A percentile compares a stretch with the other conserved stretches of the same genome.
These are phyloP conservation scores for Stevia rebaudiana DNA, from an alignment of 140 eudicot genomes.

Conservation along the genomic window DNA sequence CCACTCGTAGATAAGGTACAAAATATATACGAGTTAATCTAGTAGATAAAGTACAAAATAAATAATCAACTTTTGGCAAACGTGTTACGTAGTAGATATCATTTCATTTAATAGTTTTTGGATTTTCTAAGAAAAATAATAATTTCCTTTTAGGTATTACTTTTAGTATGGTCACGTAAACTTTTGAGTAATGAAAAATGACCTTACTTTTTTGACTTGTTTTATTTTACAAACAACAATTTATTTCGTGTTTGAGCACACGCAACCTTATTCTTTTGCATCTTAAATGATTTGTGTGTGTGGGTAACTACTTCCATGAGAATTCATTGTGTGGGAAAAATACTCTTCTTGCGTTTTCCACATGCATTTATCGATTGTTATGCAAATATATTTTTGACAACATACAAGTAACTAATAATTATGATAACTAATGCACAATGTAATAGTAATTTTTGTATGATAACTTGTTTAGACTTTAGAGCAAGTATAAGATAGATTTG, in stretches of 20 bases:
- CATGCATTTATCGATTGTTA: slow-evolving; percentile 16
- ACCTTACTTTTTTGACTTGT: not conserved
- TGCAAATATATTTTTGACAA: not conserved
- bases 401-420: no score
- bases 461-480: no score
- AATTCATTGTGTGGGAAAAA: slow-evolving; percentile 22
- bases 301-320: slow-evolving; percentile 23
- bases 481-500: no score
- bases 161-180: not conserved
- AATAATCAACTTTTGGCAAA: not conserved
- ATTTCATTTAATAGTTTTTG: no score
- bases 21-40: slow-evolving; percentile 65
- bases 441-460: no score
- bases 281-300: slow-evolving; percentile 21
- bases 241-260: not conserved
- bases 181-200: not conserved
- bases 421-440: no score
- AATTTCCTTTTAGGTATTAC: no score
- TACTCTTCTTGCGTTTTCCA: slow-evolving; percentile 9
- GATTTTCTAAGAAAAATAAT: no score
- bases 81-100: no score
- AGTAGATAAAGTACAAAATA: slow-evolving; percentile 70
- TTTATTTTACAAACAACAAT: not conserved
- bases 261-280: not conserved
- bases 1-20: slow-evolving; percentile 98